Evolutionary conservation across 305 asterid species (phyloP), one percentile per base, ranked within the genome.

Genomic region (Fraxinus latifolia): DNA sequence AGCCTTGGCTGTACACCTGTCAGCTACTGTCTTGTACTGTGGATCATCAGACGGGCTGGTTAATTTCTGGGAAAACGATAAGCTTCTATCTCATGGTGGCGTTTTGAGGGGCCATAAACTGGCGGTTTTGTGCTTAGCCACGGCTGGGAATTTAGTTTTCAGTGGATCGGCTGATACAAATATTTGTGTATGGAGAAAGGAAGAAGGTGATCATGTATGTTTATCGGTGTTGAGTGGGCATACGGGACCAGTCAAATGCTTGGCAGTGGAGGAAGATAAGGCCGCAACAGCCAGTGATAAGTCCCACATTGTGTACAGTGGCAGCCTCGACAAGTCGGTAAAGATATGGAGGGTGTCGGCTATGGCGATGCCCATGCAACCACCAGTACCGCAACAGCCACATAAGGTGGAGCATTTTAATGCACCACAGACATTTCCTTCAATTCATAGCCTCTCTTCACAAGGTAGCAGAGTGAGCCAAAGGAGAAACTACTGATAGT

Each of bases 21-120:
- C 86, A 0, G 71, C 84, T 0, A 74, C 79, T 6, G 78, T 82
- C 8, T 81, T 87, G 27, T 89, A 89, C 76, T 71, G 90, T 53
- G 92, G 92, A 1, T 89, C 92, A 3, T 89, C 92, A 2, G 90
- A 87, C 75, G 92, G 92, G 50, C 55, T 86, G 0, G 89, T 89
- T 8, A 84, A 84, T 80, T 87, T 72, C 82, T 89, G 90, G 90
- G 89, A 87, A 31, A 72, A 85, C 8, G 86, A 74, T 33, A 81
- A 80, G 29, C 44, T 81, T 19, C 83, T 89, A 0, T 79, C 84
- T 33, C 92, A 87, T 75, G 90, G 89, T 15, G 92, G 92, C 6
- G 79, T 82, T 23, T 50, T 89, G 79, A 76, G 84, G 79, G 90
- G 92, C 50, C 92, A 89, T 72, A 89, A 86, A 81, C 87, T 89